Evolutionary conservation across 768 basidiomycete species (phyloP).

Genomic region (Panus rudis): DNA sequence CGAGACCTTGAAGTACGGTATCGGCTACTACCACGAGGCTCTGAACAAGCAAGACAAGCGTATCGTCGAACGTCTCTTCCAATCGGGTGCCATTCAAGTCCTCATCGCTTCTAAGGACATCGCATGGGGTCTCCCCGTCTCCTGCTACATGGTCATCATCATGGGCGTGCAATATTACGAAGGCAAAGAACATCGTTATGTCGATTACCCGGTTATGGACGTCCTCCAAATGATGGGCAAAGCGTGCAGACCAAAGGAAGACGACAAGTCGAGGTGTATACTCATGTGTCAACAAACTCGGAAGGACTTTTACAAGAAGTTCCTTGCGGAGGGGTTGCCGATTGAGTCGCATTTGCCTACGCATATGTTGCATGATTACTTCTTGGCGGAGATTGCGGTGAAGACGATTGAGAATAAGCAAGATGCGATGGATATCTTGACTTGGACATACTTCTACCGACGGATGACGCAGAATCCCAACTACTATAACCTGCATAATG

Average conservation of each 20-base stretch:
- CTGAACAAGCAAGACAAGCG: slow-evolving; percentile 87
- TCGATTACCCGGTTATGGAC: slow-evolving; percentile 98
- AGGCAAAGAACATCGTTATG: slow-evolving; percentile 95
- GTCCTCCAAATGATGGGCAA: slow-evolving; percentile 99
- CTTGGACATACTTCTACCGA: slow-evolving; percentile 98
- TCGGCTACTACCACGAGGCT: slow-evolving; percentile 95
- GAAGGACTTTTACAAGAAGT: slow-evolving; percentile 99
- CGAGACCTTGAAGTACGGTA: slow-evolving; percentile 81
- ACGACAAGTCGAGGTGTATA: slow-evolving; percentile 87
- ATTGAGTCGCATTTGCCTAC: slow-evolving; percentile 94
- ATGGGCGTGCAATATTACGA: slow-evolving; percentile 99
- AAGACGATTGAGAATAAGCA: slow-evolving; percentile 99
- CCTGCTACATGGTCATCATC: slow-evolving; percentile 96
- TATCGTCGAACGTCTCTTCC: slow-evolving; percentile 88
- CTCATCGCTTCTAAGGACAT: slow-evolving; percentile 96
- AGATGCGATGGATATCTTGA: slow-evolving; percentile 95
- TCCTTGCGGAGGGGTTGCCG: slow-evolving; percentile 93
- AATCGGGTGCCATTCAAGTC: slow-evolving; percentile 92
- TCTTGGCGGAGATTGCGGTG: slow-evolving; percentile 96
- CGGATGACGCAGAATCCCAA: slow-evolving; percentile 97
- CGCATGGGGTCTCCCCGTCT: slow-evolving; percentile 91
- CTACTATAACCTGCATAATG: slow-evolving; percentile 91
- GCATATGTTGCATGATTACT: slow-evolving; percentile 90
- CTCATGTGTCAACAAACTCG: slow-evolving; percentile 97
- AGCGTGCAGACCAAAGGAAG: slow-evolving; percentile 88